These are phyloP conservation scores for Aphanomyces stellatus DNA, from an alignment of 352 stramenopile genomes.

Conservation along the genomic window DNA sequence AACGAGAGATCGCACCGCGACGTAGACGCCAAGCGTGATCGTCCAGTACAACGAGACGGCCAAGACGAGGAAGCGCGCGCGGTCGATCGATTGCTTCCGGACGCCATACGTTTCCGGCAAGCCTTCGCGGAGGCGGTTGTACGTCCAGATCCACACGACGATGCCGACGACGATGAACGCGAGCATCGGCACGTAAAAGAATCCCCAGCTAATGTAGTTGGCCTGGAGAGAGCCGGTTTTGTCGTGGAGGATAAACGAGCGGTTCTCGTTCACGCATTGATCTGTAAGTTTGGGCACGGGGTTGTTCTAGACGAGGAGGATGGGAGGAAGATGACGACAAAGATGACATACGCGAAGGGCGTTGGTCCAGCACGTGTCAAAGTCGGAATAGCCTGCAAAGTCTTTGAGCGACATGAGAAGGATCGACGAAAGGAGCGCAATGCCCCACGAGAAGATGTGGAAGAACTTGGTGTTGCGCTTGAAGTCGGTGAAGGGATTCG, in stretches of 20 bases:
- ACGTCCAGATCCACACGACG: slow-evolving; percentile 76
- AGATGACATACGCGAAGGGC: slow-evolving; percentile 53
- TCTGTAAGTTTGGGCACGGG: slow-evolving; percentile 29
- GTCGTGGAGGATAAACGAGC: slow-evolving; percentile 5
- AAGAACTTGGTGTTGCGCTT: slow-evolving; percentile 79
- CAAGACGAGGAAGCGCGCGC: slow-evolving; percentile 80
- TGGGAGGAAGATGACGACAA: slow-evolving; percentile 8
- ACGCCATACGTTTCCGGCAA: slow-evolving; percentile 84
- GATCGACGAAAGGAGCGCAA: slow-evolving; percentile 35
- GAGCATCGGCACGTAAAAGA: slow-evolving; percentile 85
- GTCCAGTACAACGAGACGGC: slow-evolving; percentile 85
- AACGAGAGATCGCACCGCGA: slow-evolving; percentile 24
- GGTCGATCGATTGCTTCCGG: slow-evolving; percentile 79
- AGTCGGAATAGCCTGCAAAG: slow-evolving; percentile 78
- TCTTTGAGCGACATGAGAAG: slow-evolving; percentile 64
- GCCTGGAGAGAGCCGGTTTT: slow-evolving; percentile 24
- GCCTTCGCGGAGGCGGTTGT: slow-evolving; percentile 76
- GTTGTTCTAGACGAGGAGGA: background rate
- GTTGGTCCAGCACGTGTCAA: slow-evolving; percentile 83
- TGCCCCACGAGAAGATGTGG: slow-evolving; percentile 77
- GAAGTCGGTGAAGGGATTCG: slow-evolving; percentile 87
- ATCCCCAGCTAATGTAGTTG: slow-evolving; percentile 81
- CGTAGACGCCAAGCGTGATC: slow-evolving; percentile 68
- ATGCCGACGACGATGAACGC: slow-evolving; percentile 77
- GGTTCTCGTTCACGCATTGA: slow-evolving; percentile 46